phyloP scores from a whole-genome alignment of 257 asterid genomes.

The Plantago major region DNA sequence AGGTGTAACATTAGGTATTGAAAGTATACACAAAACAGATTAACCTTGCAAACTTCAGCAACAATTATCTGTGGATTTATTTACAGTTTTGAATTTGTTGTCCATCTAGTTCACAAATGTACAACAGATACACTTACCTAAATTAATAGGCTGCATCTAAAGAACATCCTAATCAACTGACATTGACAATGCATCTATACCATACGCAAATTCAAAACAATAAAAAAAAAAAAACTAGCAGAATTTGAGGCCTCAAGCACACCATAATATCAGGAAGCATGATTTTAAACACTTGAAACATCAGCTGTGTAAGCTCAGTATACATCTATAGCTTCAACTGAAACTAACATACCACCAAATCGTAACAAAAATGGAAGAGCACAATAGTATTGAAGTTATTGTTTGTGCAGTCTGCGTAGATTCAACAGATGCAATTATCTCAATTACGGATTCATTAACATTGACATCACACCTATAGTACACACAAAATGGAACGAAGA shows the following conservation, averaged over 20 bases:
- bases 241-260: no score
- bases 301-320: no score
- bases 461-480: no score
- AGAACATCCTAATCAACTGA: neutral
- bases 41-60: neutral
- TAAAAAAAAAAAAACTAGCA: no score
- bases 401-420: no score
- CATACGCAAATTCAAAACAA: neutral
- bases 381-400: neutral
- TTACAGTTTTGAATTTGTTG: no score
- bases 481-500: no score
- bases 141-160: neutral
- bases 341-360: no score
- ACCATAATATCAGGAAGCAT: no score
- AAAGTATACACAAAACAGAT: neutral
- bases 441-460: neutral
- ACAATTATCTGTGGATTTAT: neutral
- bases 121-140: constrained; percentile 1
- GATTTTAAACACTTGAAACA: no score
- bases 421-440: no score
- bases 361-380: neutral
- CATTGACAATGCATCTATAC: neutral
- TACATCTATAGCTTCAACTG: no score
- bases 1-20: neutral
- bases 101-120: neutral